A percentile compares a stretch with the other conserved stretches of the same genome.
Evolutionary conservation across 129 eudicot species (phyloP).

Genomic region (Escallonia rubra): DNA sequence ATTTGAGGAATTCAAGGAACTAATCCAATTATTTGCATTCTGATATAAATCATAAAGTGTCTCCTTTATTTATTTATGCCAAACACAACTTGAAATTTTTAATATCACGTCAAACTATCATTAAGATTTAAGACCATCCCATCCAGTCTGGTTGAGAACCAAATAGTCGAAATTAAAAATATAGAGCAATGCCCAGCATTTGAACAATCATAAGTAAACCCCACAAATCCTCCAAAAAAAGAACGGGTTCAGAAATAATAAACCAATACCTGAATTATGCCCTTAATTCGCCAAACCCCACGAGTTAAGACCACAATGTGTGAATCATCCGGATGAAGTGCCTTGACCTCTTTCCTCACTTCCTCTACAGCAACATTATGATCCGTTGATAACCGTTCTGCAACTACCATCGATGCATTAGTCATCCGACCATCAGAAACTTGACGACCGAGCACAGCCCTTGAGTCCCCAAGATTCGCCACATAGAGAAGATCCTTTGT

Average conservation of each 20-base stretch:
- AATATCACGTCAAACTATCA: neutral
- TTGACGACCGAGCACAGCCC: constrained; percentile 66
- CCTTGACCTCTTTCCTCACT: constrained; percentile 65
- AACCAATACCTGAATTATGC: constrained; percentile 63
- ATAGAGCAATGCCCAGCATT: neutral
- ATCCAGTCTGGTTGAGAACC: neutral
- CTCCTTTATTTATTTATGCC: too few species aligned
- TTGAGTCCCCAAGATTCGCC: constrained; percentile 70
- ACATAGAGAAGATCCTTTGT: constrained; percentile 55
- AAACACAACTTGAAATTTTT: neutral
- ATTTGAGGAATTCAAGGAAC: too few species aligned
- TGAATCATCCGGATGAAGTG: constrained; percentile 74
- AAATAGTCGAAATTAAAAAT: too few species aligned
- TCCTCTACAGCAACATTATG: constrained; percentile 68
- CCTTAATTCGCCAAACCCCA: constrained; percentile 75
- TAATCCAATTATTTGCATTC: too few species aligned
- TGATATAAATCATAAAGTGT: too few species aligned
- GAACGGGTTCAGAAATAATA: constrained; percentile 3
- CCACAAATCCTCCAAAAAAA: neutral
- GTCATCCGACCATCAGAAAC: constrained; percentile 21
- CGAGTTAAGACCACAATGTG: constrained; percentile 53
- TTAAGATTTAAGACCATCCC: neutral
- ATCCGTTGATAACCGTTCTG: constrained; percentile 62
- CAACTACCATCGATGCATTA: constrained; percentile 40
- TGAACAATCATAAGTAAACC: too few species aligned